Evolutionary conservation across 1,139 yeast genomes (phyloP).

Genomic region (Keqinozyma sinolaborantium): DNA sequence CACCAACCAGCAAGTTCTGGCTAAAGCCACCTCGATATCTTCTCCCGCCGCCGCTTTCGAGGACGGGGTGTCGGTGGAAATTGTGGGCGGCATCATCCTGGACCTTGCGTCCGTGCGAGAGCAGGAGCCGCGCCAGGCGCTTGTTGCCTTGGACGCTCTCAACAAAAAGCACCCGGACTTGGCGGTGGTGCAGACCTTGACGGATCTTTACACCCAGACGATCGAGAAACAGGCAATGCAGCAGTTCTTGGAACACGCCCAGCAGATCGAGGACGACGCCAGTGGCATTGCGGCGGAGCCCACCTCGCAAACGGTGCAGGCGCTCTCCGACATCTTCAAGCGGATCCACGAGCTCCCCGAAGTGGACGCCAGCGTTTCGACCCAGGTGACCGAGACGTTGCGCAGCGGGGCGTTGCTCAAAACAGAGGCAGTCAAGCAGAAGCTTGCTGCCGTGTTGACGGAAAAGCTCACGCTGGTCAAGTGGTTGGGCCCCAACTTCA

Average conservation of each 20-base stretch:
- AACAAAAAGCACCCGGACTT: conserved; percentile 13
- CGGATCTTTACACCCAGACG: conserved; percentile 4
- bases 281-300: conserved; percentile 3
- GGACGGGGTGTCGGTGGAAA: conserved; percentile 8
- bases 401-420: conserved; percentile 1
- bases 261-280: conserved; percentile 5
- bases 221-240: conserved; percentile 1
- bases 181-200: conserved; percentile 11
- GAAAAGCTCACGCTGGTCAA: conserved; percentile 8
- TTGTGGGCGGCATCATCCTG: conserved; percentile 9
- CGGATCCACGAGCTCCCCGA: not conserved
- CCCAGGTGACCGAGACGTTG: not conserved
- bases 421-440: conserved; percentile 3
- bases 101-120: conserved; percentile 3
- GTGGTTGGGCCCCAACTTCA: conserved; percentile 15
- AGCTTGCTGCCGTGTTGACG: conserved; percentile 4
- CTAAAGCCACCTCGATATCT: conserved; percentile 3
- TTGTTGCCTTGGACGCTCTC: conserved; percentile 13
- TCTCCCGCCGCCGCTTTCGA: conserved; percentile 6
- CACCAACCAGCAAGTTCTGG: conserved; percentile 11
- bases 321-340: not conserved
- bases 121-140: conserved; percentile 6
- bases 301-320: conserved; percentile 1
- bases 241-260: conserved; percentile 6
- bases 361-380: not conserved